phyloP scores from a whole-genome alignment of 768 basidiomycete genomes.

The Coprinellus micaceus region DNA sequence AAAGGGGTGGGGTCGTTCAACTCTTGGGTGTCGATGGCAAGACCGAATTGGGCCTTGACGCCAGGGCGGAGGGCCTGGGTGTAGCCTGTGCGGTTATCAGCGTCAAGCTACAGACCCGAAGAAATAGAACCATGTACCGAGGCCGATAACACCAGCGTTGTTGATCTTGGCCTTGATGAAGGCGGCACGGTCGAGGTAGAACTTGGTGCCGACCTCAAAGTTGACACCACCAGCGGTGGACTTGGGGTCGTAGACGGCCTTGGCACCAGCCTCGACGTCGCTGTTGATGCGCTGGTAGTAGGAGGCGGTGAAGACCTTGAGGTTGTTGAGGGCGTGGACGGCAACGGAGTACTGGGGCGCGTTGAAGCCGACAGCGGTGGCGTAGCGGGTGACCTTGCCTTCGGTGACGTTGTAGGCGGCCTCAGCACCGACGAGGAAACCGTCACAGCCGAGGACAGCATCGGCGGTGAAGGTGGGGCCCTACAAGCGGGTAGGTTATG shows the following conservation, averaged over 20 bases:
- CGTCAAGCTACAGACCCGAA: conserved; percentile 37
- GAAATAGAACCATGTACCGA: conserved; percentile 31
- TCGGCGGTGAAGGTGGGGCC: conserved; percentile 98
- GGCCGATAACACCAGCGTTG: conserved; percentile 86
- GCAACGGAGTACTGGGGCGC: conserved; percentile 95
- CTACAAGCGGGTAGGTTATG: conserved; percentile 34
- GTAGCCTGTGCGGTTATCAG: conserved; percentile 51
- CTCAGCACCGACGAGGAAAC: conserved; percentile 96
- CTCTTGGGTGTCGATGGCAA: conserved; percentile 92
- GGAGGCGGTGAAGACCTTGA: conserved; percentile 89
- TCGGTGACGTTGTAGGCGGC: conserved; percentile 95
- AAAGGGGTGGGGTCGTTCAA: conserved; percentile 66
- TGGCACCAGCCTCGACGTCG: conserved; percentile 93
- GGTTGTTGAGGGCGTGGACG: conserved; percentile 90
- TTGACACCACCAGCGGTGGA: conserved; percentile 79
- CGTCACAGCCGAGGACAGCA: conserved; percentile 91
- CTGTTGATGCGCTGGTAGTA: conserved; percentile 96
- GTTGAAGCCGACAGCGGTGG: conserved; percentile 89
- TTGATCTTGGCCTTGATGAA: conserved; percentile 99
- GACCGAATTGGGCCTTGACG: conserved; percentile 89
- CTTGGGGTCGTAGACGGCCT: conserved; percentile 95
- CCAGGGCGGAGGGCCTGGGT: conserved; percentile 93
- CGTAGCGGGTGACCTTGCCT: conserved; percentile 88
- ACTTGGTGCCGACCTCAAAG: conserved; percentile 94
- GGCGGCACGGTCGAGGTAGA: conserved; percentile 82